Base-by-base conservation (phyloP, 495 filamentous ascomycete species). In the Lasiosphaeris hirsuta region DNA sequence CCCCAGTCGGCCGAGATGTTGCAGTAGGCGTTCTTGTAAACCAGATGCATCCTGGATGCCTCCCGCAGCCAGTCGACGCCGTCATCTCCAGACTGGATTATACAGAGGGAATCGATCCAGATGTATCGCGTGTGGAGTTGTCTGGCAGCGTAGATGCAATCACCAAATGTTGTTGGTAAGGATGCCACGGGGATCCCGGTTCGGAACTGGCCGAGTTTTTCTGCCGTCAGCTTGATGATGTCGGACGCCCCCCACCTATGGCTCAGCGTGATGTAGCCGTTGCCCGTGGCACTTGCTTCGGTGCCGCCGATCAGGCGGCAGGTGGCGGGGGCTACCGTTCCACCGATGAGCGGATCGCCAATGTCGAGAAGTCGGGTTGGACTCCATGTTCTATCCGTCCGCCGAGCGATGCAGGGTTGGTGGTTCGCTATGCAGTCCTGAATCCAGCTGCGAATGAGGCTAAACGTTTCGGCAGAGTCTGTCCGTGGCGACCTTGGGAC, bases 21-120 rank as follows among this genome's bases (percentile, higher is more conserved):
- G 48, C 48, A 51, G n/a, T 8, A 37, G 7, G 48, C 48, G 14
- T 38, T 51, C 6, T 13, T 11, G 34, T 51, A 51, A 3, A 51
- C 48, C 5, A 17, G 11, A 5, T 51, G 18, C 47, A 51, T 51
- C 30, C 37, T 30, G 7, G 35, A 10, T 6, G 48, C 36, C 33
- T 51, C 48, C 1, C 38, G 48, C 1, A 36, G 48, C 48, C 48
- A 51, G 33, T 51, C 48, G 2, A n/a, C 30, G 48, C 48, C 48
- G 13, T 15, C 30, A 17, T 51, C 48, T 5, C 48, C 48, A 14
- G 48, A 51, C 13, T 49, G 46, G 10, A 49, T 23, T 2, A 41
- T 41, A 7, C 39, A 41, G 11, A 46, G 43, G 13, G 45, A 49
- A 23, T 49, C 17, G 45, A 51, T 51, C 48, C 30, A 51, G 34